These are phyloP conservation scores for Carex sylvatica DNA, from an alignment of 202 grass and related monocot species.

Conservation along the genomic window DNA sequence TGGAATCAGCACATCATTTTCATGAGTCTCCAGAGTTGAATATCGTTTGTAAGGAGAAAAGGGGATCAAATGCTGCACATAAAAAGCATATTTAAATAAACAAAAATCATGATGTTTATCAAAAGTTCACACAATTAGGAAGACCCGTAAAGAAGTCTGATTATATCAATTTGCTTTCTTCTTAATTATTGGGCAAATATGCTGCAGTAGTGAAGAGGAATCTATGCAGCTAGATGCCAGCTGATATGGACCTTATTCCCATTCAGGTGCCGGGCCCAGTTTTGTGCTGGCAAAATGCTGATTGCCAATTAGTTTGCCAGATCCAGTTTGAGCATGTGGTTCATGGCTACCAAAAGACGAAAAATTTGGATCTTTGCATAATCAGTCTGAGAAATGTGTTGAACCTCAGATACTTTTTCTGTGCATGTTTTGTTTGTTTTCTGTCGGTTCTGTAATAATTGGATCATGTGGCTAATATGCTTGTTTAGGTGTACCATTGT, in stretches of 20 bases:
- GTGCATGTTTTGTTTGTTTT: neutral
- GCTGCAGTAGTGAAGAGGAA: neutral
- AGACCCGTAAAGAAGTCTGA: neutral
- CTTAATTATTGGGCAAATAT: neutral
- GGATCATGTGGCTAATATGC: neutral
- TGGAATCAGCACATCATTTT: conserved; percentile 51
- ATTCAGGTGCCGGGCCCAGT: neutral
- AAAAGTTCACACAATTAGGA: neutral
- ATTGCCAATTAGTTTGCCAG: neutral
- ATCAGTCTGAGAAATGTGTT: neutral
- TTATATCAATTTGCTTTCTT: neutral
- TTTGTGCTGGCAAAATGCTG: neutral
- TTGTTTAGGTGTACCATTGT: too few relatives aligned
- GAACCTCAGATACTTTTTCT: neutral
- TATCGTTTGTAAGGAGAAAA: conserved; percentile 36
- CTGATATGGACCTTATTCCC: neutral
- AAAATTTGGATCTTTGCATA: neutral
- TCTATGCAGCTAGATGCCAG: neutral
- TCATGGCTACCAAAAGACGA: neutral
- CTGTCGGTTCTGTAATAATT: neutral
- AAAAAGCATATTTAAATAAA: neutral
- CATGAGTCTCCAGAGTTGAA: conserved; percentile 53
- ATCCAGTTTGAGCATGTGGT: neutral
- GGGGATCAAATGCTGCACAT: conserved; percentile 18
- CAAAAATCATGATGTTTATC: neutral